phyloP scores from a whole-genome alignment of 2,329 filamentous ascomycete genomes.

The Exserohilum rostratum region DNA sequence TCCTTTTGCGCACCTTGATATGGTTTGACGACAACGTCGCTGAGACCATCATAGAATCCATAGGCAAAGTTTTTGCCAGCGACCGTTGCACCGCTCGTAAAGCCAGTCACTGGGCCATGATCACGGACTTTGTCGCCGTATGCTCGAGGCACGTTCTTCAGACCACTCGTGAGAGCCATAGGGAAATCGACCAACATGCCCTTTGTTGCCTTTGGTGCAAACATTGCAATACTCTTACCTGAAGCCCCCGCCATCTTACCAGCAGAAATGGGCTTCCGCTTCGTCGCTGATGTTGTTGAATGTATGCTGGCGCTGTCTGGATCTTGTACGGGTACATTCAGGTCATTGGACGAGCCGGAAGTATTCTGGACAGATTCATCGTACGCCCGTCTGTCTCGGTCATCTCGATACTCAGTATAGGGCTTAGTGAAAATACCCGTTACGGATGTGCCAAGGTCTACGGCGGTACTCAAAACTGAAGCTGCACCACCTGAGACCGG shows the following conservation, averaged over 20 bases:
- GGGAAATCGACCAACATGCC: constrained; percentile 63
- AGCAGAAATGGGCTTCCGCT: not conserved
- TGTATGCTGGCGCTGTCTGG: not conserved
- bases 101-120: constrained; percentile 72
- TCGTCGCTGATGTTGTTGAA: not conserved
- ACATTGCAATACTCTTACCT: constrained; percentile 15
- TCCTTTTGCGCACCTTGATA: constrained; percentile 67
- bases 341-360: not conserved
- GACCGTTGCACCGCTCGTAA: constrained; percentile 73
- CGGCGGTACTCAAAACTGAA: constrained; percentile 61
- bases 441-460: constrained; percentile 61
- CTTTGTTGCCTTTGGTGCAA: constrained; percentile 21
- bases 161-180: constrained; percentile 66
- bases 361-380: not conserved
- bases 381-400: not conserved
- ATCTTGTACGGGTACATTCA: not conserved
- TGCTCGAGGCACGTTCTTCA: constrained; percentile 79
- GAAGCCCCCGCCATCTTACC: constrained; percentile 15
- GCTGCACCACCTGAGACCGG: constrained; percentile 69
- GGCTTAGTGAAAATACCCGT: constrained; percentile 1
- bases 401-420: not conserved
- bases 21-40: constrained; percentile 77
- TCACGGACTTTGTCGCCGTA: constrained; percentile 81
- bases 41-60: constrained; percentile 77
- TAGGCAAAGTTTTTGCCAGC: constrained; percentile 75